Evolutionary conservation across 257 asterid species (phyloP), one percentile per base, ranked within the genome.

Genomic region (Primulina tabacum): DNA sequence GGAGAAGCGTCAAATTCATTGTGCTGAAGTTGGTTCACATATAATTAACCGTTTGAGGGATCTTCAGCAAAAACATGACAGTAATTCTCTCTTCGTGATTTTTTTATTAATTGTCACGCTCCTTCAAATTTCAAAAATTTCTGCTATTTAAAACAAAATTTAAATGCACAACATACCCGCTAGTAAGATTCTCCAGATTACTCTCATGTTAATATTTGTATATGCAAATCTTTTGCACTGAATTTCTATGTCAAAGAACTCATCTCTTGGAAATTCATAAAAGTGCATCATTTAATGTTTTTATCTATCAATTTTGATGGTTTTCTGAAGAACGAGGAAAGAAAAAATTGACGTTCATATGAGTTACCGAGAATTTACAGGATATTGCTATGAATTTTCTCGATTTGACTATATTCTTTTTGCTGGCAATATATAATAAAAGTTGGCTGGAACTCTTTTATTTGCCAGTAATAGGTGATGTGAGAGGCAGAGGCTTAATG

Each of bases 401-500:
- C 10, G 34, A 12, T 62, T 62, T 68, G 2, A 55, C 17, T 5
- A 60, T 16, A 28, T 56, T 37, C 24, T 17, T 20, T 58, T 66
- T 58, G 20, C 37, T 30, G 29, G 26, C 24, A 30, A 12, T 18
- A 62, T 21, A 37, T 34, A 52, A 32, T 52, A 35, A 8, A 52
- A 26, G 10, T 34, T 76, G 62, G 68, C 67, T 8, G 21, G 16
- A 35, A 28, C 53, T 40, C 59, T 14, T 62, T 38, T 64, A 21
- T 28, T 50, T 69, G 40, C 56, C 64, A 93, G 99, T 93, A 69
- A 93, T 93, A 60, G 99, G 97, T 62, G 97, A 93, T 52, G 96
- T 90, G 69, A 85, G 99, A 74, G 99, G 97, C 69, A 83, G 96
- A 66, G 99, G 99, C 64, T 73, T 93, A 68, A 93, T 93, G 97